Evolutionary conservation across 2,329 filamentous ascomycete genomes (phyloP).

Genomic region (Fusarium succisae): DNA sequence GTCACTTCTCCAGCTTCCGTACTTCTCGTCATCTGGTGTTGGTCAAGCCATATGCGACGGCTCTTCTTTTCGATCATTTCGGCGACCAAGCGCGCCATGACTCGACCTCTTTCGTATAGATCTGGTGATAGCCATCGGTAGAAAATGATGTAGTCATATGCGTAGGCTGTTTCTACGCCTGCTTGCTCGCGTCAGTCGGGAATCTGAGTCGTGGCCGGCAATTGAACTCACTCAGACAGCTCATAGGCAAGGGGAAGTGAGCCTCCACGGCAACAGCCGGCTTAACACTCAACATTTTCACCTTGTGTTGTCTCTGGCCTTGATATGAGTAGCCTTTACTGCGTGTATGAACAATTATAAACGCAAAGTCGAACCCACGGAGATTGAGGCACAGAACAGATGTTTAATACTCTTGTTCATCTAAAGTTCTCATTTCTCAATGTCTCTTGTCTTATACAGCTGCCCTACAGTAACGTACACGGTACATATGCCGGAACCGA

Average conservation of each 20-base stretch:
- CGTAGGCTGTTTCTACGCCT: background rate
- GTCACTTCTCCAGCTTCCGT: background rate
- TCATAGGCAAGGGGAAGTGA: background rate
- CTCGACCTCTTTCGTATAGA: conserved; percentile 6
- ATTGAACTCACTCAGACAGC: background rate
- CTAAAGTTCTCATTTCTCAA: no score
- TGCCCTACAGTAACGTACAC: background rate
- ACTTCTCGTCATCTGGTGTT: conserved; percentile 8
- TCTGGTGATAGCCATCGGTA: conserved; percentile 17
- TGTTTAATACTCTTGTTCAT: background rate
- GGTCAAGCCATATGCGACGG: conserved; percentile 12
- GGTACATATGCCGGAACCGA: background rate
- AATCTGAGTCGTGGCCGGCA: no score
- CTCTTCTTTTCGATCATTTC: conserved; percentile 17
- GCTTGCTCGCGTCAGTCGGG: background rate
- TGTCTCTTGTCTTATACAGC: background rate
- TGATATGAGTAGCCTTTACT: background rate
- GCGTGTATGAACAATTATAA: background rate
- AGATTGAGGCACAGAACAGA: background rate
- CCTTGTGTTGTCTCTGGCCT: rapidly evolving
- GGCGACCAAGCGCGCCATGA: conserved; percentile 12
- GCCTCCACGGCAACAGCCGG: background rate
- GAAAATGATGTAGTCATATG: conserved; percentile 19
- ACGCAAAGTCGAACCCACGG: background rate
- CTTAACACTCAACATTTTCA: background rate